These are phyloP conservation scores for Articulospora tetracladia DNA, from an alignment of 495 filamentous ascomycete genomes.

Conservation along the genomic window DNA sequence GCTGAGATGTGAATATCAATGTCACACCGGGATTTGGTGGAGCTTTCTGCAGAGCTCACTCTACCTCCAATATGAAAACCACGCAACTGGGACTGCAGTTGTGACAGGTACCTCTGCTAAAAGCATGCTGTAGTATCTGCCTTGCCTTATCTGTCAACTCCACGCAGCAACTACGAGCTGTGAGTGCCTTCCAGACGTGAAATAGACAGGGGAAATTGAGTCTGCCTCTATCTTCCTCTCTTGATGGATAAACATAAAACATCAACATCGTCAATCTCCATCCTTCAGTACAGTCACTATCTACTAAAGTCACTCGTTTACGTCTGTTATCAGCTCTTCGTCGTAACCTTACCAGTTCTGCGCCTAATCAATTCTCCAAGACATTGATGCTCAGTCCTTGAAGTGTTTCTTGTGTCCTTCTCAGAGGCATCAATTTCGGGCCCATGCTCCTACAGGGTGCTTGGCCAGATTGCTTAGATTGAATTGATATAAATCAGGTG, in stretches of 20 bases:
- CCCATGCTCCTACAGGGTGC: neutral
- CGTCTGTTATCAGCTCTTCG: no score
- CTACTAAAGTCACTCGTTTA: neutral
- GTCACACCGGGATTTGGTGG: no score
- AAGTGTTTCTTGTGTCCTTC: neutral
- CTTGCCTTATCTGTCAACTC: neutral
- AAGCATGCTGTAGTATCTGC: neutral
- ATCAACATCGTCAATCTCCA: neutral
- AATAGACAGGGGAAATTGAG: neutral
- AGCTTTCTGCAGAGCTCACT: no score
- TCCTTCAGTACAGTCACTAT: neutral
- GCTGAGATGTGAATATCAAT: no score
- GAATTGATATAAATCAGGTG: neutral
- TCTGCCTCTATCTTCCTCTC: neutral
- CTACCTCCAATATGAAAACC: no score
- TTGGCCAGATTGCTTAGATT: neutral
- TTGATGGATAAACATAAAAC: neutral
- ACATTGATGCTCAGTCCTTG: neutral
- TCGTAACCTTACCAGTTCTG: no score
- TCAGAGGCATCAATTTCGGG: neutral
- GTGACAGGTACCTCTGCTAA: no score
- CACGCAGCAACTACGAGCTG: neutral
- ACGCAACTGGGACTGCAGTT: no score
- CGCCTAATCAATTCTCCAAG: neutral
- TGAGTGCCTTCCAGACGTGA: neutral